Evolutionary conservation across 2,329 filamentous ascomycete genomes (phyloP), one percentile per base, ranked within the genome.

Genomic region (Cadophora sp.): DNA sequence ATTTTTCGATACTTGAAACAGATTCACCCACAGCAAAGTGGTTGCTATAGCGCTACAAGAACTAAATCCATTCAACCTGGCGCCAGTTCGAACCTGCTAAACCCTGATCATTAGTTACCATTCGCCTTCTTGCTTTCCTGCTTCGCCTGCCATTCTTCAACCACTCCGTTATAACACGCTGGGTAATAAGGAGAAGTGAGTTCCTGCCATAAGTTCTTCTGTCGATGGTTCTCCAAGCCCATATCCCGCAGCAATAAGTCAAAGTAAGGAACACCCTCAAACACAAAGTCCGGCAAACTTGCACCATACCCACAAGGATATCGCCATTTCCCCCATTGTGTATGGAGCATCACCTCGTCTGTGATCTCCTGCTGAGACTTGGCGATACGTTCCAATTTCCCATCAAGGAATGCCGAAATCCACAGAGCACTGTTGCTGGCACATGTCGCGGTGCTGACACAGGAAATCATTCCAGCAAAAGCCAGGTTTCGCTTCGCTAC

Each of bases 221-320:
- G 91, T 40, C 87, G 80, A 71, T 85, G 81, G 16, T 80, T 80
- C 22, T 83, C 80, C 65, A 94, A 77, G 0, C 87, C 90, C 66
- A 94, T 74, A 77, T 95, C 92, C 4, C 80, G 79, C 68, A 92
- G 76, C 75, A 95, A 77, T 74, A 90, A 74, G 77, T 94, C 92
- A 22, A 93, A 77, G 68, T 93, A 96, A 4, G 91, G 91, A 64
- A 95, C 77, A 0, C 86, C 86, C 14, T 96, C 92, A 75, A 95
- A 94, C 22, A 92, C 89, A 71, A 94, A 89, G 76, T 92, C 91
- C 0, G 89, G 89, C 67, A 85, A 83, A 75, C 82, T 84, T 48
- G 81, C 82, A 0, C 91, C 91, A 74, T 87, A 89, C 0, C 91
- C 91, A 3, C 81, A 56, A 0, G 90, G 87, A 73, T 91, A 92